A percentile compares a stretch with the other conserved stretches of the same genome.
phyloP scores from a whole-genome alignment of 805 yeast genomes.

The Saccharomycopsis sp. region DNA sequence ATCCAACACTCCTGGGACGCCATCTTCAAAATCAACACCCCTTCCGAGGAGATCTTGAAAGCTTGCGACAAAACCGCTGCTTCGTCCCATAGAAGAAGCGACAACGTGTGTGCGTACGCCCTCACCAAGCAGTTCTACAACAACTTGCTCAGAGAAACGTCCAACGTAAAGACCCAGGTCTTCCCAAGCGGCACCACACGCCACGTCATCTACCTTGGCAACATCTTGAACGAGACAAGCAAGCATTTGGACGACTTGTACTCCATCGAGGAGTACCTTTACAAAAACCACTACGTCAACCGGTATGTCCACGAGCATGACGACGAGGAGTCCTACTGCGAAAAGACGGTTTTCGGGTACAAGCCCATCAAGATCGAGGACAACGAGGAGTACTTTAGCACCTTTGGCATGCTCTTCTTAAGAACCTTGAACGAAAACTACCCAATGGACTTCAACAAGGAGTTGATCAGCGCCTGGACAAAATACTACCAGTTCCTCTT shows the following conservation, averaged over 20 bases:
- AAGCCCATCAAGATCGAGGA: conserved; percentile 10
- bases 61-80: no score
- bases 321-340: conserved; percentile 2
- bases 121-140: conserved; percentile 20
- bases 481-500: conserved; percentile 18
- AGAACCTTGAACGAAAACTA: conserved; percentile 19
- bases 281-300: conserved; percentile 5
- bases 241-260: conserved; percentile 1
- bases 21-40: conserved; percentile 5
- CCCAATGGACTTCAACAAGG: conserved; percentile 14
- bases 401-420: conserved; percentile 18
- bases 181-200: conserved; percentile 10
- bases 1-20: conserved; percentile 14
- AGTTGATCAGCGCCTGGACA: conserved; percentile 16
- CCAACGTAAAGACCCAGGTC: conserved; percentile 12
- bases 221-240: conserved; percentile 10
- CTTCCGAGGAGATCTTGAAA: not conserved
- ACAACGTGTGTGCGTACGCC: conserved; percentile 14
- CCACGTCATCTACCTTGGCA: conserved; percentile 14
- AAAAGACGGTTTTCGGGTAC: conserved; percentile 15
- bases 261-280: conserved; percentile 7
- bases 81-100: not conserved
- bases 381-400: conserved; percentile 16
- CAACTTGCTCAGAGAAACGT: conserved; percentile 14
- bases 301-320: no score